Base-by-base conservation (phyloP, 805 yeast genomes). In the Candida vartiovaarae region DNA sequence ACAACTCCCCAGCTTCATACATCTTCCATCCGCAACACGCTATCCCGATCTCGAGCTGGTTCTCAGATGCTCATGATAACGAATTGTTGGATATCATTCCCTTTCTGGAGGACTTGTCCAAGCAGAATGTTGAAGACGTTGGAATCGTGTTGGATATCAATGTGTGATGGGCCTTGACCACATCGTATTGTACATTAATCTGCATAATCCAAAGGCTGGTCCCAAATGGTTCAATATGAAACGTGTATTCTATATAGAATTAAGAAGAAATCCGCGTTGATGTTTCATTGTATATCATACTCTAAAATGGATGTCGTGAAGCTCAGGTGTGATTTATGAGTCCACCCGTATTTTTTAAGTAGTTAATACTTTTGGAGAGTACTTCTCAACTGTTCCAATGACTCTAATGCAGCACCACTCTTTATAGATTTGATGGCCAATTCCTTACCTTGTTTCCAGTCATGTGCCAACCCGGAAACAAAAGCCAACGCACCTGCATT, bases 11-110 rank as follows among this genome's bases (percentile, higher is more conserved):
- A 1, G 96, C 98, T 3, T 87, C 96, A n/a, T 93, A 93, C 65
- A 82, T 91, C 44, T 86, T 93, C 72, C 98, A 93, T 61, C 99
- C 99, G 23, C 95, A 88, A 63, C 96, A 93, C 67, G 95, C 98
- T 7, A 84, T 93, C 28, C 99, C 99, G 25, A 86, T 93, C 28
- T 86, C 96, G 52, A 82, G 93, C 62, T 93, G 99, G 99, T 93
- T 93, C 71, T 86, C 96, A 53, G 99, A 93, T 66, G 80, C 93
- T 28, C 99, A 93, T 63, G 99, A 93, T 64, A 90, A 90, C 62
- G 99, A 93, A 71, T 72, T 93, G 56, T 65, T 86, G 49, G 99
- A 93, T 65, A 78, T 93, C 64, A 68, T 93, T 43, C 99, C 98
- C 10, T 80, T 93, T 47, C 71, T 93, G 53, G 87, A 88, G 62